Percentiles rank a stretch among this genome's conserved stretches.
These are phyloP conservation scores for Arthrobotrys musiformis DNA, from an alignment of 2,329 filamentous ascomycete species.

Conservation along the genomic window DNA sequence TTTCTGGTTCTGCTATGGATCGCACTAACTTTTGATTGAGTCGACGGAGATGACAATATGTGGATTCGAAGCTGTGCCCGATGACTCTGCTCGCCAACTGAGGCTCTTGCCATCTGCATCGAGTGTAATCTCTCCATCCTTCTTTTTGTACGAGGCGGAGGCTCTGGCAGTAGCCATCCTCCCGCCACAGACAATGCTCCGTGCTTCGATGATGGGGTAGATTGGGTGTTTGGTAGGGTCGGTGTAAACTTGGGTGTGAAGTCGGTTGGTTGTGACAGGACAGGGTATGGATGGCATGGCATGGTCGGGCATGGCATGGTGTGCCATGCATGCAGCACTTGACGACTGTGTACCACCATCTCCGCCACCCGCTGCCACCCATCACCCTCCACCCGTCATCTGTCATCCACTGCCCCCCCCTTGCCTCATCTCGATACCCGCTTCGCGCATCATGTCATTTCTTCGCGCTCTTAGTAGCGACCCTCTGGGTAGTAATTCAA, in stretches of 20 bases:
- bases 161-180: constrained; percentile 72
- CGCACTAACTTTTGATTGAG: constrained; percentile 81
- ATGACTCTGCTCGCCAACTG: constrained; percentile 76
- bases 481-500: constrained; percentile 25
- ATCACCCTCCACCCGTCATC: not conserved
- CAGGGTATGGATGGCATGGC: not conserved
- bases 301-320: too few relatives aligned
- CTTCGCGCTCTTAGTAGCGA: constrained; percentile 51
- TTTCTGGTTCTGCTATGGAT: constrained; percentile 66
- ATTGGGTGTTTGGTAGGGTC: too few relatives aligned
- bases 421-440: not conserved
- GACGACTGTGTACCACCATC: too few relatives aligned
- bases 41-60: constrained; percentile 75
- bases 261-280: not conserved
- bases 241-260: not conserved
- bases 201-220: too few relatives aligned
- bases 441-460: constrained; percentile 33
- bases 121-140: constrained; percentile 84
- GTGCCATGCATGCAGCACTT: too few relatives aligned
- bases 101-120: constrained; percentile 78
- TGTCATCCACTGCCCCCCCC: not conserved
- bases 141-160: constrained; percentile 89
- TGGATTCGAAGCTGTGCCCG: constrained; percentile 65
- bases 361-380: not conserved
- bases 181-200: too few relatives aligned